phyloP scores from a whole-genome alignment of 1,139 yeast genomes.

The Blastobotrys raffinosifermentans region DNA sequence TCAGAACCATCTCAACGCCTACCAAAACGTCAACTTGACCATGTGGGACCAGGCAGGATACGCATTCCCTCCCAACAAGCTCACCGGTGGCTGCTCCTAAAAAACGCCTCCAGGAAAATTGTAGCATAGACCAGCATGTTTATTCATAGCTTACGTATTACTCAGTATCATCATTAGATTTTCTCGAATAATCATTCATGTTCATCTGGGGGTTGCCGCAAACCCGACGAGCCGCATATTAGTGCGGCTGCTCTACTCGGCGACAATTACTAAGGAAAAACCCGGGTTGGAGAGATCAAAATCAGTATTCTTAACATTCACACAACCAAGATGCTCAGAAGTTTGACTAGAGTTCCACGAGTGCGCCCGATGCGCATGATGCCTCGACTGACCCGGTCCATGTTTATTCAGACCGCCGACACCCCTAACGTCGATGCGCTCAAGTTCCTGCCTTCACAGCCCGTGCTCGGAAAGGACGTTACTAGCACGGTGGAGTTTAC shows the following conservation, averaged over 20 bases:
- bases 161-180: too few species aligned
- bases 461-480: constrained; percentile 45
- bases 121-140: too few species aligned
- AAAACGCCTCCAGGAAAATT: too few species aligned
- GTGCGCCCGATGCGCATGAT: constrained; percentile 1
- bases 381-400: constrained; percentile 14
- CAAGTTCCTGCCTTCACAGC: constrained; percentile 74
- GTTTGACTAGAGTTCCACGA: background rate
- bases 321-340: background rate
- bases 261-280: background rate
- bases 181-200: too few species aligned
- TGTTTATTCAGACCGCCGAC: constrained; percentile 52
- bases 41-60: constrained; percentile 66
- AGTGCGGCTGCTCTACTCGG: too few species aligned
- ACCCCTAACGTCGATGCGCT: constrained; percentile 94
- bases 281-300: background rate
- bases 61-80: constrained; percentile 48
- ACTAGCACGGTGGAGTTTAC: constrained; percentile 53
- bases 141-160: too few species aligned
- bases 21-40: constrained; percentile 57
- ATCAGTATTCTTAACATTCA: background rate
- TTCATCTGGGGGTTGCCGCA: too few species aligned
- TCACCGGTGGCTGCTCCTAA: constrained; percentile 40
- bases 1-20: constrained; percentile 54
- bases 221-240: too few species aligned